Percentiles rank a stretch among this genome's conserved stretches.
Evolutionary conservation across 2,329 filamentous ascomycete genomes (phyloP).

Genomic region (Alternaria ethzedia): DNA sequence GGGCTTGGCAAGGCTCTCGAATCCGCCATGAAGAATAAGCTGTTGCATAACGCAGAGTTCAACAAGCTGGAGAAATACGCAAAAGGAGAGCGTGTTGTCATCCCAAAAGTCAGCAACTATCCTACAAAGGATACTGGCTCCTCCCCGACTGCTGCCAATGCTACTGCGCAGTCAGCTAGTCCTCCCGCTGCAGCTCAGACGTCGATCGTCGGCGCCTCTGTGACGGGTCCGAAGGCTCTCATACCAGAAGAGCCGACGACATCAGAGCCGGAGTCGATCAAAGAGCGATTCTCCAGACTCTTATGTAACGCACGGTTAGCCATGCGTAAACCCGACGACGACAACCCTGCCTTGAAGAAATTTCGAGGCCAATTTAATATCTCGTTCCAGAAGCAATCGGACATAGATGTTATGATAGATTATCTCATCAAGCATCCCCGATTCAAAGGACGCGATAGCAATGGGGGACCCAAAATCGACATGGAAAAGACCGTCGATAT

Average conservation of each 20-base stretch:
- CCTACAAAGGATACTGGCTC: too few species aligned
- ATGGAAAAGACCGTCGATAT: not conserved
- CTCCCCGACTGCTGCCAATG: not conserved
- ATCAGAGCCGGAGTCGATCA: too few species aligned
- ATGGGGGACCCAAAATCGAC: not conserved
- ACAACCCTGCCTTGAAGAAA: not conserved
- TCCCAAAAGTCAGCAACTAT: too few species aligned
- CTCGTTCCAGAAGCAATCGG: not conserved
- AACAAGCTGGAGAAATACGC: not conserved
- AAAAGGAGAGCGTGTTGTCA: too few species aligned
- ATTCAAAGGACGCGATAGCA: not conserved
- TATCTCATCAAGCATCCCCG: not conserved
- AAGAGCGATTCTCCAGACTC: too few species aligned
- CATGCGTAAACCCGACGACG: too few species aligned
- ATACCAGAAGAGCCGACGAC: too few species aligned
- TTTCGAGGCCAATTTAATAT: not conserved
- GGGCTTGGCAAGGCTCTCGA: not conserved
- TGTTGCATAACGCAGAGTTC: not conserved
- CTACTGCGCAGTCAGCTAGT: too few species aligned
- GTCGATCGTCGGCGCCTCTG: too few species aligned
- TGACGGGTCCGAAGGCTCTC: too few species aligned
- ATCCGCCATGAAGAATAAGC: not conserved
- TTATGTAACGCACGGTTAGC: too few species aligned
- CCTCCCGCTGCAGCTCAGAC: too few species aligned
- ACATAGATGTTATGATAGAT: not conserved